These are phyloP conservation scores for Phytophthora pluvialis DNA, from an alignment of 352 stramenopile genomes.

Conservation along the genomic window DNA sequence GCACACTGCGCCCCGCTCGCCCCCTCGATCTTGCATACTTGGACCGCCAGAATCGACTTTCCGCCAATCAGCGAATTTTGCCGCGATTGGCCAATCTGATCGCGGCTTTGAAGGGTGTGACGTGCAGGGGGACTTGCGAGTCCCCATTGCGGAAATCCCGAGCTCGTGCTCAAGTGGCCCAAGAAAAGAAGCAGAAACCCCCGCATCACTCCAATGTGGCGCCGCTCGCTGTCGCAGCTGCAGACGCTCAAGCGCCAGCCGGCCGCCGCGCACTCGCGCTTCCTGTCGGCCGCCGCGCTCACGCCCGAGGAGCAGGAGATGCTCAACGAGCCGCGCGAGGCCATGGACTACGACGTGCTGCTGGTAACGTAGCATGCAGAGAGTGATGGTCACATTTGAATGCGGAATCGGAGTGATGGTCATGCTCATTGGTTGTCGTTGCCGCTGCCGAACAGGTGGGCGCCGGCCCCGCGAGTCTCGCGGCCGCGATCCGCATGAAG, in stretches of 20 bases:
- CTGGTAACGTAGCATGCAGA: conserved; percentile 80
- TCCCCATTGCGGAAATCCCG: conserved; percentile 34
- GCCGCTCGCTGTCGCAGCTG: conserved; percentile 41
- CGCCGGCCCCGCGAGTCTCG: conserved; percentile 91
- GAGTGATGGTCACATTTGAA: conserved; percentile 28
- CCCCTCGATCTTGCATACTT: conserved; percentile 24
- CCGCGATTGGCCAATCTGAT: conserved; percentile 16
- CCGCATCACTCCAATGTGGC: conserved; percentile 35
- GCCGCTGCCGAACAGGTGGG: conserved; percentile 50
- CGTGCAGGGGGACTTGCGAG: conserved; percentile 29
- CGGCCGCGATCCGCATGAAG: conserved; percentile 98
- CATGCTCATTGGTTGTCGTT: background rate
- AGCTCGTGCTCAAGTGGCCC: conserved; percentile 29
- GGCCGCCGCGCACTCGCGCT: conserved; percentile 26
- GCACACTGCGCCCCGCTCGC: no score
- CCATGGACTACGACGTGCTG: conserved; percentile 99
- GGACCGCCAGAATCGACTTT: conserved; percentile 33
- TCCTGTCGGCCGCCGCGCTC: conserved; percentile 48
- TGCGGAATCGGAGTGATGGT: conserved; percentile 14
- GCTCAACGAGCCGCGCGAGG: conserved; percentile 84
- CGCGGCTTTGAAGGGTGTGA: conserved; percentile 33
- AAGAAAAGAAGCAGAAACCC: conserved; percentile 23
- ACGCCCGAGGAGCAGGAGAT: conserved; percentile 72
- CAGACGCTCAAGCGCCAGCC: conserved; percentile 24
- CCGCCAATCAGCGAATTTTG: conserved; percentile 13